These are phyloP conservation scores for Asterochloris erici DNA, from an alignment of 139 green algal genomes.

Conservation along the genomic window DNA sequence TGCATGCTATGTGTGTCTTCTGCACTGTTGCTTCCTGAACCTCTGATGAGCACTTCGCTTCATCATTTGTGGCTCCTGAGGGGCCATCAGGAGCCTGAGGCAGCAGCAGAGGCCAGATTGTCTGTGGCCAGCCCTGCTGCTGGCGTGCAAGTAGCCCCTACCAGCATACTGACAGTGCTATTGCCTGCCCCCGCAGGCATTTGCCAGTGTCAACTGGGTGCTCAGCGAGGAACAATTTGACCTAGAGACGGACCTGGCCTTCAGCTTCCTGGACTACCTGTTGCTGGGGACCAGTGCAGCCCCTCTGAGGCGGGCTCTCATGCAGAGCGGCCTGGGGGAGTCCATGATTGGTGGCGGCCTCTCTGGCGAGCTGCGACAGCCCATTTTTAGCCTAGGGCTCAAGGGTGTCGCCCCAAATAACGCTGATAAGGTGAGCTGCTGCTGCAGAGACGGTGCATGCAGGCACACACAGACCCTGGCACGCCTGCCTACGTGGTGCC, in stretches of 20 bases:
- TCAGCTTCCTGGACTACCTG: constrained; percentile 96
- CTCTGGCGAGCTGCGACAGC: constrained; percentile 91
- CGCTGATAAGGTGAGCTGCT: constrained; percentile 49
- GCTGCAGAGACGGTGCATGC: neutral
- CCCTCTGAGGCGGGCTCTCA: constrained; percentile 91
- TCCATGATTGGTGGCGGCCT: constrained; percentile 89
- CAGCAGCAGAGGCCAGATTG: neutral
- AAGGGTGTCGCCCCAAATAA: constrained; percentile 80
- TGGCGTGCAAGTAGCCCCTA: neutral
- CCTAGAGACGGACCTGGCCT: constrained; percentile 85
- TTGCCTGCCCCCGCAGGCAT: constrained; percentile 50
- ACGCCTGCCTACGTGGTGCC: too few relatives aligned
- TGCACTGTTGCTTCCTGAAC: too few relatives aligned
- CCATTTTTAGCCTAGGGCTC: constrained; percentile 80
- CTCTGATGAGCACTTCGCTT: neutral
- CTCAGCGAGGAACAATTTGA: constrained; percentile 83
- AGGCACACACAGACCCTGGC: neutral
- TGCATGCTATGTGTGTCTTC: too few relatives aligned
- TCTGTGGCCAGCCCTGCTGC: neutral
- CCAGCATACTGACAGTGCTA: neutral
- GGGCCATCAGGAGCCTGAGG: neutral
- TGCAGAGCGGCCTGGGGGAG: constrained; percentile 88
- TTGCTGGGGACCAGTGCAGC: constrained; percentile 88
- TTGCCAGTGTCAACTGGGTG: constrained; percentile 90
- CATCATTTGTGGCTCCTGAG: neutral